phyloP scores from a whole-genome alignment of 2,329 filamentous ascomycete species.

The Graphilbum fragrans region DNA sequence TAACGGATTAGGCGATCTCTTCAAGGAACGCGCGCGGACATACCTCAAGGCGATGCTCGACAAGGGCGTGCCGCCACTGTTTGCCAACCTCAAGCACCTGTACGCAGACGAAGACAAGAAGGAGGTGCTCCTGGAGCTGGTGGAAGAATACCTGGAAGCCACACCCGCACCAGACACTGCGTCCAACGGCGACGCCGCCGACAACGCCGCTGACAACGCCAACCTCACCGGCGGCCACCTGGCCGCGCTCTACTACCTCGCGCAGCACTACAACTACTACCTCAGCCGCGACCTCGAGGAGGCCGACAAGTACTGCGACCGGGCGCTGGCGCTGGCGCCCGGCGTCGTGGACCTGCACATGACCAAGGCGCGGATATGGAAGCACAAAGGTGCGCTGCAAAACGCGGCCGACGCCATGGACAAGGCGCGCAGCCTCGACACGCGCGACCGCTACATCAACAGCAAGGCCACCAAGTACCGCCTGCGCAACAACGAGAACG shows the following conservation, averaged over 20 bases:
- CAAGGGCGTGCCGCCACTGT: slow-evolving; percentile 90
- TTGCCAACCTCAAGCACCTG: slow-evolving; percentile 90
- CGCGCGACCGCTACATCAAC: slow-evolving; percentile 94
- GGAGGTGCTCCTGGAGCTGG: slow-evolving; percentile 60
- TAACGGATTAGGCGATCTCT: slow-evolving; percentile 52
- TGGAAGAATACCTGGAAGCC: slow-evolving; percentile 59
- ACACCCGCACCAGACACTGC: slow-evolving; percentile 16
- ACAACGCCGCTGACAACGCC: slow-evolving; percentile 18
- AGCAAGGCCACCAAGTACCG: slow-evolving; percentile 97
- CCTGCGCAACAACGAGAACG: slow-evolving; percentile 81
- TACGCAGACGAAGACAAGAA: slow-evolving; percentile 72
- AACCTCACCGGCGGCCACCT: slow-evolving; percentile 53
- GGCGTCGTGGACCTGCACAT: slow-evolving; percentile 85
- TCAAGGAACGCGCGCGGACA: slow-evolving; percentile 61
- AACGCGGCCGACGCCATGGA: slow-evolving; percentile 86
- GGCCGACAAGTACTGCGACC: slow-evolving; percentile 72
- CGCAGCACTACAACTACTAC: slow-evolving; percentile 93
- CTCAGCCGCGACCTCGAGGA: slow-evolving; percentile 73
- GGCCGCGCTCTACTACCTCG: slow-evolving; percentile 82
- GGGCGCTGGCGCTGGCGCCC: slow-evolving; percentile 66
- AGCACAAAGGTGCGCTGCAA: slow-evolving; percentile 69
- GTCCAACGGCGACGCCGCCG: not conserved
- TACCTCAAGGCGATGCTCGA: slow-evolving; percentile 79
- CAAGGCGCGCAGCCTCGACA: slow-evolving; percentile 69
- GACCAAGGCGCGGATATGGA: slow-evolving; percentile 90